phyloP scores from a whole-genome alignment of 164 flowering plant genomes.

The Saururus chinensis region DNA sequence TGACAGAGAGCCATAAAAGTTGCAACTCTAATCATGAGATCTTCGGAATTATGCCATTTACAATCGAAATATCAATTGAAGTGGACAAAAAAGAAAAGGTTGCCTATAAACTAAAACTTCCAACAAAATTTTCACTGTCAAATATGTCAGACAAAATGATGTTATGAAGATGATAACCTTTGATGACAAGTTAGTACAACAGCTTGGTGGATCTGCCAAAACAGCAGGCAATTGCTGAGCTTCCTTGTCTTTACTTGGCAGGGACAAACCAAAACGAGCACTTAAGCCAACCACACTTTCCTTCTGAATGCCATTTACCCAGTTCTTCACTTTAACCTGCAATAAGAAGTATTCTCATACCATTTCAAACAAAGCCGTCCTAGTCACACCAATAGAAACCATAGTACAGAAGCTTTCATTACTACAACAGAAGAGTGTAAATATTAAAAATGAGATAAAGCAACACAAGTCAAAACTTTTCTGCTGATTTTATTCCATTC shows the following conservation, averaged over 20 bases:
- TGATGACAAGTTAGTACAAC: slow-evolving; percentile 46
- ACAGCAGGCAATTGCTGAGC: slow-evolving; percentile 32
- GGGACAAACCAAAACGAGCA: slow-evolving; percentile 62
- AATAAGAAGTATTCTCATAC: neutral
- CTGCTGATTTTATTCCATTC: too few relatives aligned
- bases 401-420: neutral
- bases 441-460: too few relatives aligned
- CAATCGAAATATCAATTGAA: too few relatives aligned
- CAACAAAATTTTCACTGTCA: too few relatives aligned
- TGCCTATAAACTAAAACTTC: too few relatives aligned
- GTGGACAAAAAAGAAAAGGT: too few relatives aligned
- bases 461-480: too few relatives aligned
- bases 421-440: too few relatives aligned
- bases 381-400: neutral
- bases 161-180: slow-evolving; percentile 26
- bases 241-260: slow-evolving; percentile 39
- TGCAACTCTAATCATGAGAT: too few relatives aligned
- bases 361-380: neutral
- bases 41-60: too few relatives aligned
- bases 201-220: slow-evolving; percentile 39
- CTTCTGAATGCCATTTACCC: slow-evolving; percentile 51
- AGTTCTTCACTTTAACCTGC: slow-evolving; percentile 71
- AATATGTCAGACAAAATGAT: neutral
- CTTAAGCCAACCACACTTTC: slow-evolving; percentile 38
- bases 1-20: too few relatives aligned